Percentiles rank a stretch among this genome's conserved stretches.
phyloP scores from a whole-genome alignment of 352 stramenopile genomes.

The Globisporangium acanthophoron region DNA sequence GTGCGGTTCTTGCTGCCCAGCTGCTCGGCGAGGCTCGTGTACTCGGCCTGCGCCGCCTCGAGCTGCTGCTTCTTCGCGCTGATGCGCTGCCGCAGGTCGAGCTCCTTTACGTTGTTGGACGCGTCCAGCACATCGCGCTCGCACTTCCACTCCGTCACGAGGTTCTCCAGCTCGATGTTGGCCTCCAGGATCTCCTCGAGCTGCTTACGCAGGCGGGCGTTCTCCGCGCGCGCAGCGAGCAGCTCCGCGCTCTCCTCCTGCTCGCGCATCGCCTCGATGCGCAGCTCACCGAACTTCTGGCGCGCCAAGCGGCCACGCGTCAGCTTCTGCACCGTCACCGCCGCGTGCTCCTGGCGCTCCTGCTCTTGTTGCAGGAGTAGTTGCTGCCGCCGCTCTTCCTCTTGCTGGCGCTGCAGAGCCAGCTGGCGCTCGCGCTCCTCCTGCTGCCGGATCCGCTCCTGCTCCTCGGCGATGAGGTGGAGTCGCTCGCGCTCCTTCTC shows the following conservation, averaged over 20 bases:
- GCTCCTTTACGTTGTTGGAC: slow-evolving; percentile 44
- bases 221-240: slow-evolving; percentile 40
- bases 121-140: slow-evolving; percentile 52
- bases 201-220: slow-evolving; percentile 44
- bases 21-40: slow-evolving; percentile 36
- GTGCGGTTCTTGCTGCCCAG: slow-evolving; percentile 31
- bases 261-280: slow-evolving; percentile 32
- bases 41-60: slow-evolving; percentile 33
- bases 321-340: slow-evolving; percentile 31
- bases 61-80: slow-evolving; percentile 41
- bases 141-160: slow-evolving; percentile 51
- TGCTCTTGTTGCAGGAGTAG: slow-evolving; percentile 20
- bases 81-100: slow-evolving; percentile 56
- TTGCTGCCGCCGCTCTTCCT: slow-evolving; percentile 28
- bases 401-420: slow-evolving; percentile 24
- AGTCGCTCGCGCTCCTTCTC: slow-evolving; percentile 21
- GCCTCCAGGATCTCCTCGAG: slow-evolving; percentile 50
- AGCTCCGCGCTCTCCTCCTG: slow-evolving; percentile 26
- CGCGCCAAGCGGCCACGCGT: slow-evolving; percentile 39
- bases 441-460: slow-evolving; percentile 18
- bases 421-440: slow-evolving; percentile 22
- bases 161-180: slow-evolving; percentile 52
- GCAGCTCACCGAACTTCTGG: slow-evolving; percentile 48
- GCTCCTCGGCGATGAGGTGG: slow-evolving; percentile 13
- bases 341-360: slow-evolving; percentile 24